Conservation (phyloP, 2,329 filamentous ascomycete genomes). For the Rutstroemia sydowiana region DNA sequence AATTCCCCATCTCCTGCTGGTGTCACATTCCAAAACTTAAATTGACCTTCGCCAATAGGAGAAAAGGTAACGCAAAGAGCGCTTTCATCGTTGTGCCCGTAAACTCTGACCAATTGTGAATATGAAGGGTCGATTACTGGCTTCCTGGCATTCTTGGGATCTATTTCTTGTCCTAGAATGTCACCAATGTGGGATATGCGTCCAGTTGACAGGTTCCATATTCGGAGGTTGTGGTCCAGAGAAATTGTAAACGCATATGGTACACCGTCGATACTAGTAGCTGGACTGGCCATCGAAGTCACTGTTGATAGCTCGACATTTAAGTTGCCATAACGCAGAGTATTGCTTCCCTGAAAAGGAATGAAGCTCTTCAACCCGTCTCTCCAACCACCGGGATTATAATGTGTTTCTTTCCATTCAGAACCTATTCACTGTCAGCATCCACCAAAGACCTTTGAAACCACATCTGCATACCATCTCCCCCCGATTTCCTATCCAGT, state of each 20-base stretch:
- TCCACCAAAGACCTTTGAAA: not conserved
- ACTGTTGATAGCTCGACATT: constrained; percentile 63
- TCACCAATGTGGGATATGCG: constrained; percentile 71
- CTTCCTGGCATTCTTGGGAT: constrained; percentile 61
- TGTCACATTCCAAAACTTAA: constrained; percentile 84
- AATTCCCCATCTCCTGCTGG: constrained; percentile 54
- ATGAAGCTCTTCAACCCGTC: constrained; percentile 60
- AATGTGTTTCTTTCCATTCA: constrained; percentile 64
- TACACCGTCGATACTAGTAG: constrained; percentile 37
- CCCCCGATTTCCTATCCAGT: constrained; percentile 53
- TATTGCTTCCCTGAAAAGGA: constrained; percentile 57
- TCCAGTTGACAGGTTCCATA: constrained; percentile 83
- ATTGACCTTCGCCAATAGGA: constrained; percentile 77
- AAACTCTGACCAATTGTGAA: constrained; percentile 66
- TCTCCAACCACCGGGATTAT: constrained; percentile 66
- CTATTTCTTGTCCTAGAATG: constrained; percentile 60
- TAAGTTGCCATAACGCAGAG: constrained; percentile 53
- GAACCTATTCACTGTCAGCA: constrained; percentile 21
- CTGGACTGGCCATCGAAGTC: constrained; percentile 51
- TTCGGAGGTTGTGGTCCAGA: constrained; percentile 78
- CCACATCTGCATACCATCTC: constrained; percentile 36
- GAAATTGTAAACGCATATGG: constrained; percentile 70
- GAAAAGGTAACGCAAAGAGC: constrained; percentile 73
- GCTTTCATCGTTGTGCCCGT: constrained; percentile 48
- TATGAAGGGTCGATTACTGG: constrained; percentile 76